These are phyloP conservation scores for Debaryomyces subglobosus DNA, from an alignment of 1,139 yeast genomes.

Conservation along the genomic window DNA sequence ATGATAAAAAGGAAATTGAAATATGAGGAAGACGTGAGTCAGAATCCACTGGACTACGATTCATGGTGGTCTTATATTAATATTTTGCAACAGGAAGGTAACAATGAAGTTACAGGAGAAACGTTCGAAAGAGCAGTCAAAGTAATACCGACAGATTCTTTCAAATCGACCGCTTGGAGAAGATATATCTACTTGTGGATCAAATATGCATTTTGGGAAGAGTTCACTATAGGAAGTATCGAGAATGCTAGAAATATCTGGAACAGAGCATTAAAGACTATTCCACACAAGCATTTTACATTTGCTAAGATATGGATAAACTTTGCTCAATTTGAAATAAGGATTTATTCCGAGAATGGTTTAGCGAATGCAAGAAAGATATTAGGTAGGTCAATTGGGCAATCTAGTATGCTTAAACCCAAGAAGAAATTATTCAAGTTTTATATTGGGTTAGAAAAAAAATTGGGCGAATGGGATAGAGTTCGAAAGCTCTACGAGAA, in stretches of 20 bases:
- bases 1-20: slow-evolving; percentile 54
- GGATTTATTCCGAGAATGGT: slow-evolving; percentile 45
- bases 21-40: slow-evolving; percentile 53
- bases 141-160: slow-evolving; percentile 31
- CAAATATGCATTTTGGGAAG: slow-evolving; percentile 65
- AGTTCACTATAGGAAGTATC: slow-evolving; percentile 46
- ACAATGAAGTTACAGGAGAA: slow-evolving; percentile 26
- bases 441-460: slow-evolving; percentile 63
- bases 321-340: slow-evolving; percentile 72
- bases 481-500: slow-evolving; percentile 74
- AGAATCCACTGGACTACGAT: slow-evolving; percentile 64
- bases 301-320: slow-evolving; percentile 77
- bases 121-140: slow-evolving; percentile 52
- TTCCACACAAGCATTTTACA: slow-evolving; percentile 64
- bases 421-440: slow-evolving; percentile 60
- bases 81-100: slow-evolving; percentile 43
- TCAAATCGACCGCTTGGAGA: slow-evolving; percentile 60
- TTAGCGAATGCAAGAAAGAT: slow-evolving; percentile 63
- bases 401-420: slow-evolving; percentile 43
- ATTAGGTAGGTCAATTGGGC: slow-evolving; percentile 74
- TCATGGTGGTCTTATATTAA: slow-evolving; percentile 79
- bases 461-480: slow-evolving; percentile 74
- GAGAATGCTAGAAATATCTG: slow-evolving; percentile 56
- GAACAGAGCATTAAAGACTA: slow-evolving; percentile 46
- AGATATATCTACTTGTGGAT: slow-evolving; percentile 74